A percentile compares a stretch with the other conserved stretches of the same genome.
Conservation (phyloP, 345 rosid species). For the Excoecaria agallocha region DNA sequence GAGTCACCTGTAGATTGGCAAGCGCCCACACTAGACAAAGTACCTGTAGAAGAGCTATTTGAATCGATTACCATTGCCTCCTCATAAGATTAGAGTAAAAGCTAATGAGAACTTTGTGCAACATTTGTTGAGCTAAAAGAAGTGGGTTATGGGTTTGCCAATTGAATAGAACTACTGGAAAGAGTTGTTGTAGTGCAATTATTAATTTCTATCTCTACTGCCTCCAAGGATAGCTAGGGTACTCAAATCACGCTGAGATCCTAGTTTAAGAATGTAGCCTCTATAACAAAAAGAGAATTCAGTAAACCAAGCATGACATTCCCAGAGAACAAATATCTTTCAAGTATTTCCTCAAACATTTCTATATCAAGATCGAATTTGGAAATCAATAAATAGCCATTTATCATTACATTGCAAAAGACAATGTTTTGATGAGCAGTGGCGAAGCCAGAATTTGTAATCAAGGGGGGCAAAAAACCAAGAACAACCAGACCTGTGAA, state of each 20-base stretch:
- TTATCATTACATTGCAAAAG: no score
- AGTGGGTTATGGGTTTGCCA: conserved; percentile 10
- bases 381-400: no score
- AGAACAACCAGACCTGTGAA: no score
- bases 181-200: conserved; percentile 18
- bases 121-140: conserved; percentile 1
- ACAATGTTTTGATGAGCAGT: no score
- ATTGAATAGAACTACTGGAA: conserved; percentile 6
- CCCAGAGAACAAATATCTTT: no score
- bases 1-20: conserved; percentile 13
- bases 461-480: no score
- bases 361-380: no score
- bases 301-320: not conserved
- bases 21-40: conserved; percentile 17
- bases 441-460: no score
- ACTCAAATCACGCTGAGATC: conserved; percentile 61
- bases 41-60: conserved; percentile 16
- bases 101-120: not conserved
- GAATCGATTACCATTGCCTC: conserved; percentile 18
- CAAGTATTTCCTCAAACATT: no score
- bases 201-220: conserved; percentile 16
- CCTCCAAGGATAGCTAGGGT: conserved; percentile 8
- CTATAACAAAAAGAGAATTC: conserved; percentile 35
- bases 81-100: not conserved
- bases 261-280: conserved; percentile 71